Percentiles rank a stretch among this genome's conserved stretches.
Evolutionary conservation across 164 flowering plant genomes (phyloP).

Genomic region (Cinnamomum micranthum): DNA sequence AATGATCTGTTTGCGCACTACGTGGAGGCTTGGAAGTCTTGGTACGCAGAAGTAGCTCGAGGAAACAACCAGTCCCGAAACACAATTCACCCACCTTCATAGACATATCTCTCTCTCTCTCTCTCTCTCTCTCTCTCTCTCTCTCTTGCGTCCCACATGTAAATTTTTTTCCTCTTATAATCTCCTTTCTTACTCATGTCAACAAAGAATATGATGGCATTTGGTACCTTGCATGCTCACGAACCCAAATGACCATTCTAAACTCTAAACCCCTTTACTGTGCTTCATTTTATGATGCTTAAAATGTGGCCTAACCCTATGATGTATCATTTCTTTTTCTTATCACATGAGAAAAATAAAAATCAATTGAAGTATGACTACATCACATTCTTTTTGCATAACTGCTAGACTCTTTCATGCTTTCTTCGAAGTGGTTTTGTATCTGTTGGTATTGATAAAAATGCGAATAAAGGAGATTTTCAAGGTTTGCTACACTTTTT

Average conservation of each 20-base stretch:
- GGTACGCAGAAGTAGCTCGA: conserved; percentile 69
- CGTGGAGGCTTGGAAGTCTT: conserved; percentile 83
- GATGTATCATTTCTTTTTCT: too few relatives aligned
- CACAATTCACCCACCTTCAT: neutral
- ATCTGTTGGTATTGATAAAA: too few relatives aligned
- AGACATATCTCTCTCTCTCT: neutral
- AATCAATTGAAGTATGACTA: too few relatives aligned
- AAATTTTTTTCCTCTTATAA: neutral
- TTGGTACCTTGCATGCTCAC: neutral
- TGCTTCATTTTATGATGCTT: neutral
- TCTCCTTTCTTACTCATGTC: neutral
- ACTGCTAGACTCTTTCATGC: too few relatives aligned
- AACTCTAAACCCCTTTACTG: neutral
- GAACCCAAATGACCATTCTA: neutral
- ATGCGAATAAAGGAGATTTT: too few relatives aligned
- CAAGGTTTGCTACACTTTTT: too few relatives aligned
- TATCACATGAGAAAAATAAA: too few relatives aligned
- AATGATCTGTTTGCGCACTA: conserved; percentile 79
- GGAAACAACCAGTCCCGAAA: conserved; percentile 29
- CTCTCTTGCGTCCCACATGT: neutral
- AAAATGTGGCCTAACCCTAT: too few relatives aligned
- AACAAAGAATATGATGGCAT: neutral
- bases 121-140: neutral
- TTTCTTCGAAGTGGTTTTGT: too few relatives aligned
- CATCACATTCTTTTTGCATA: too few relatives aligned